Evolutionary conservation across 1,284 basidiomycete species (phyloP), one percentile per base, ranked within the genome.

Genomic region (Cryptococcus maquisensis): DNA sequence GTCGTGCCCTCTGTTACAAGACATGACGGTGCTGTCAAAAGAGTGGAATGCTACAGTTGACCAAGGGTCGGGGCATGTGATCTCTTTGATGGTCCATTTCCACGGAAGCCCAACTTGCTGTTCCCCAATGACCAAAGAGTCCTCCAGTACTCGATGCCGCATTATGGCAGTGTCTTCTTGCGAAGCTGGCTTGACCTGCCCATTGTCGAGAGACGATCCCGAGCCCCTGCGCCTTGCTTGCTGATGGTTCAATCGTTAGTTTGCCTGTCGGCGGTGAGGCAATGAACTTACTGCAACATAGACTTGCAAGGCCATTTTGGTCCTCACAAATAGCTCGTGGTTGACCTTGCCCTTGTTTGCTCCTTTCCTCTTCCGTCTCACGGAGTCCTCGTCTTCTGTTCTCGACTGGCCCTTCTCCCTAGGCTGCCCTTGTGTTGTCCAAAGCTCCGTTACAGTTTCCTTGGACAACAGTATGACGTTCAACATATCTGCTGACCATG

Each of bases 71-170:
- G 68, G 62, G 5, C 52, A 52, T 18, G 44, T 26, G 35, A 71
- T 69, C 47, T 69, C 60, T 41, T 66, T 66, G 55, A 71, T 63
- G 3, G 35, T 24, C 67, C 67, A 71, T 44, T 65, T 60, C 68
- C 68, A 71, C 2, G 68, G 68, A 32, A 71, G 47, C 4, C 67
- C 68, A 6, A 65, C 68, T 66, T 71, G 68, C 50, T 69, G 67
- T 49, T 69, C 68, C 4, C 67, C 63, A 9, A 71, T 49, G 5
- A 68, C 63, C 16, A 69, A 43, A 15, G 67, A 66, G 42, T 71
- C 68, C 55, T 71, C 67, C 18, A 71, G 48, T 7, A 59, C 36
- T 16, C 68, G 52, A 51, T 66, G 62, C 10, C 67, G 54, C 39
- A 63, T 35, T 1, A 54, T 59, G 52, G 54, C 64, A 8, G 59